A percentile compares a stretch with the other conserved stretches of the same genome.
Evolutionary conservation across 2,329 filamentous ascomycete species (phyloP).

Genomic region (Aureobasidium pullulans): DNA sequence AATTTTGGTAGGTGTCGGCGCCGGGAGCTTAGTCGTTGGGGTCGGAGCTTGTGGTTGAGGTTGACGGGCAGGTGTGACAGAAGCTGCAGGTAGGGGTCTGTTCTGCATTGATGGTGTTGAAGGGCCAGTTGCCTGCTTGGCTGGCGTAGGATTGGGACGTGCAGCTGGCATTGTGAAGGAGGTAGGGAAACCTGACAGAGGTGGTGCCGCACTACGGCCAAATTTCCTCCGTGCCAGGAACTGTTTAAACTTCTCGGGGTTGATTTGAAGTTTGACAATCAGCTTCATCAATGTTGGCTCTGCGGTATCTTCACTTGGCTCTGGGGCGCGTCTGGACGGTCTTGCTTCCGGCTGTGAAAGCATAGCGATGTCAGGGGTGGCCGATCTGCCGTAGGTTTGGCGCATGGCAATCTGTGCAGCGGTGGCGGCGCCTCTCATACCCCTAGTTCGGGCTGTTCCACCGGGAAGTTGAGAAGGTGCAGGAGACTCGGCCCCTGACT

Average conservation of each 20-base stretch:
- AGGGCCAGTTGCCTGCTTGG: slow-evolving; percentile 22
- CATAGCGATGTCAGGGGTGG: slow-evolving; percentile 69
- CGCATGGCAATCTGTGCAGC: slow-evolving; percentile 81
- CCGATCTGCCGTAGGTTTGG: slow-evolving; percentile 66
- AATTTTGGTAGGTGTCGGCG: slow-evolving; percentile 25
- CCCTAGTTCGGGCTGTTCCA: slow-evolving; percentile 72
- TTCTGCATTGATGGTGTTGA: slow-evolving; percentile 15
- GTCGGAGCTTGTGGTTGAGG: not conserved
- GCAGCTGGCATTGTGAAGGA: slow-evolving; percentile 40
- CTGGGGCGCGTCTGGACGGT: slow-evolving; percentile 48
- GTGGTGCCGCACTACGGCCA: slow-evolving; percentile 25
- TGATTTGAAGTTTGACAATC: slow-evolving; percentile 68
- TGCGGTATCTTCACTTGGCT: slow-evolving; percentile 71
- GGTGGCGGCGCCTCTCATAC: slow-evolving; percentile 80
- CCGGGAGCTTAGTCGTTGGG: slow-evolving; percentile 13
- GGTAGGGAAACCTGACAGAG: slow-evolving; percentile 31
- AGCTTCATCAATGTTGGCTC: slow-evolving; percentile 60
- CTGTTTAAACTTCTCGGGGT: slow-evolving; percentile 63
- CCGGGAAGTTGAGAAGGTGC: slow-evolving; percentile 57
- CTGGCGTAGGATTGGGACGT: slow-evolving; percentile 38
- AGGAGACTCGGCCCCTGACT: slow-evolving; percentile 80
- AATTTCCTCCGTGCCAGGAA: slow-evolving; percentile 51
- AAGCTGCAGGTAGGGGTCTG: not conserved
- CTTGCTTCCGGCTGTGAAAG: slow-evolving; percentile 63
- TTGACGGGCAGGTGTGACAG: slow-evolving; percentile 8